These are phyloP conservation scores for Elsinoe arachidis DNA, from an alignment of 2,329 filamentous ascomycete species.

Conservation along the genomic window DNA sequence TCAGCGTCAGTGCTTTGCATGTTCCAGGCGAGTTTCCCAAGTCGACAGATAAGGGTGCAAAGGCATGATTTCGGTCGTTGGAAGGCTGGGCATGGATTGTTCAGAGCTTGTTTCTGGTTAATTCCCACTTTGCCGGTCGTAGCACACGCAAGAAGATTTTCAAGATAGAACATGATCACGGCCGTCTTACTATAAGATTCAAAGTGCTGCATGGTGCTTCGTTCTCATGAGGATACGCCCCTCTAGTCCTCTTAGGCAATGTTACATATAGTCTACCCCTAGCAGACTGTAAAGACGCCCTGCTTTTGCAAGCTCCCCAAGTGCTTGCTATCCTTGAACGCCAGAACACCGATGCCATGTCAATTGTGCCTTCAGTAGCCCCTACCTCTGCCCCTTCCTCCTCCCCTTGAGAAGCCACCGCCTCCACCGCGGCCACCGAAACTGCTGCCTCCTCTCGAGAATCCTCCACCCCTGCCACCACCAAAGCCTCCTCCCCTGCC, in stretches of 20 bases:
- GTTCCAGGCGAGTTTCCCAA: slow-evolving; percentile 54
- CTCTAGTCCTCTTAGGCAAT: not conserved
- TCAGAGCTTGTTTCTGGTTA: not conserved
- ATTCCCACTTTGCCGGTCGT: not conserved
- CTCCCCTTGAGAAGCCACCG: slow-evolving; percentile 35
- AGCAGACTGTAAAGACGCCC: not conserved
- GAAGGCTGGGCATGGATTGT: not conserved
- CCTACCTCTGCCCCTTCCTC: slow-evolving; percentile 13
- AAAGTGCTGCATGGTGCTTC: not conserved
- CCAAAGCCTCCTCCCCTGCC: slow-evolving; percentile 40
- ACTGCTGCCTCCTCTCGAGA: slow-evolving; percentile 10
- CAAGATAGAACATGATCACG: not conserved
- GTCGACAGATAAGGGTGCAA: slow-evolving; percentile 2
- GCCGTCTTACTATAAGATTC: not conserved
- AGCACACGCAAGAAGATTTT: not conserved
- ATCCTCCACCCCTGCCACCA: slow-evolving; percentile 49
- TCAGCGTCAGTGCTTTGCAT: slow-evolving; percentile 55
- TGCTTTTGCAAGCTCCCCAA: not conserved
- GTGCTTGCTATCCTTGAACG: slow-evolving; percentile 2
- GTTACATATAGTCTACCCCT: not conserved
- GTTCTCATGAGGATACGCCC: not conserved
- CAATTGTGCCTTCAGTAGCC: not conserved
- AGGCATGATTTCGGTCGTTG: not conserved
- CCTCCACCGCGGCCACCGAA: slow-evolving; percentile 23
- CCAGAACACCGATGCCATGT: not conserved